phyloP scores from a whole-genome alignment of 371 early-diverging fungal species.

The Saksenaea oblongispora region DNA sequence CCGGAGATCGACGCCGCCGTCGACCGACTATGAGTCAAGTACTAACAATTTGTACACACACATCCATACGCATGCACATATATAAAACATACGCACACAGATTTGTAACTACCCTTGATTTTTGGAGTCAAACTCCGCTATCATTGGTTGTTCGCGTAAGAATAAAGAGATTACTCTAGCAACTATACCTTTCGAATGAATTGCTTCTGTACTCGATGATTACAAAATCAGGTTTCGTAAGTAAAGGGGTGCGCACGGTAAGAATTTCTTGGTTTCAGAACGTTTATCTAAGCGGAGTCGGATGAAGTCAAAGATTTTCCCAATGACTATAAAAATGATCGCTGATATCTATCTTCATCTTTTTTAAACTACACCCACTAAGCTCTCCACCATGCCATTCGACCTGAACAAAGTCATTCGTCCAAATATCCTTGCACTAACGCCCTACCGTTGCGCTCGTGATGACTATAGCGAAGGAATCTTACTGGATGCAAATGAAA shows the following conservation, averaged over 20 bases:
- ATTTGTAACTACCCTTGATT: no score
- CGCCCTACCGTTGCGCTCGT: conserved; percentile 96
- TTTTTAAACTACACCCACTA: neutral
- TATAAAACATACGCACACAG: no score
- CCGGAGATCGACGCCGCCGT: conserved; percentile 28
- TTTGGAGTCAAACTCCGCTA: no score
- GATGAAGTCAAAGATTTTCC: neutral
- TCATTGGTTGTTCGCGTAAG: no score
- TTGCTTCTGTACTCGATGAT: no score
- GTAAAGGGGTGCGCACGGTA: neutral
- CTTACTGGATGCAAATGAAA: conserved; percentile 97
- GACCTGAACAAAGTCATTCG: conserved; percentile 77
- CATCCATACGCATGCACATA: neutral
- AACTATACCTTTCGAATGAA: no score
- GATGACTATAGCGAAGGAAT: conserved; percentile 93
- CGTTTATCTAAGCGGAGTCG: neutral
- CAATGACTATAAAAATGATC: neutral
- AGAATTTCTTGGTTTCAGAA: neutral
- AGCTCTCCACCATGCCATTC: conserved; percentile 47
- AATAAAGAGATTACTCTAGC: no score
- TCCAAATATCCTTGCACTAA: conserved; percentile 90
- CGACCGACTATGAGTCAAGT: neutral
- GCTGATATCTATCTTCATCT: neutral
- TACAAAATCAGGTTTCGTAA: no score
- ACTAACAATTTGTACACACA: neutral